phyloP scores from a whole-genome alignment of 2,329 filamentous ascomycete genomes.

The Shiraia bambusicola region DNA sequence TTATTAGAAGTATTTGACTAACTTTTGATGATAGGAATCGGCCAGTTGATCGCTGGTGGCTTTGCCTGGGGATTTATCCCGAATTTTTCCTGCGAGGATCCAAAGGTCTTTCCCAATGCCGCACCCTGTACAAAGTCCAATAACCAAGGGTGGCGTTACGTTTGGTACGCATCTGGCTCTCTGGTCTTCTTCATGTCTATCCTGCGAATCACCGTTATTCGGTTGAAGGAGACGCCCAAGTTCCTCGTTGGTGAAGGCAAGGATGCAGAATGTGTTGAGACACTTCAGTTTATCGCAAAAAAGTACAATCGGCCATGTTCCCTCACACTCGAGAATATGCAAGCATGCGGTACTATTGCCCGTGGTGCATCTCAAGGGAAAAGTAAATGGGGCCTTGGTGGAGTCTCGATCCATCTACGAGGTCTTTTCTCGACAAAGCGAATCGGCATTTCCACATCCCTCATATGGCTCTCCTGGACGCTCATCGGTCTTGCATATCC shows the following conservation, averaged over 20 bases:
- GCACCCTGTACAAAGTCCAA: constrained; percentile 52
- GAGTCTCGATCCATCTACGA: constrained; percentile 57
- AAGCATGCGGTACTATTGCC: constrained; percentile 47
- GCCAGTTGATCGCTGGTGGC: constrained; percentile 55
- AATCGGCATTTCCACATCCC: constrained; percentile 61
- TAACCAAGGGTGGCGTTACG: constrained; percentile 61
- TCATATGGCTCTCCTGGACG: constrained; percentile 71
- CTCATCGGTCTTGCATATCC: constrained; percentile 73
- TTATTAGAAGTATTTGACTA: neutral
- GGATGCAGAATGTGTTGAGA: constrained; percentile 54
- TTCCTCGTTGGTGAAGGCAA: constrained; percentile 57
- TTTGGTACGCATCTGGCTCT: constrained; percentile 56
- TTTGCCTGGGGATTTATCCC: constrained; percentile 58
- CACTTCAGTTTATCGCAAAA: constrained; percentile 52
- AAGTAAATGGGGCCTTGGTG: constrained; percentile 41
- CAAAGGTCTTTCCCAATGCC: constrained; percentile 36
- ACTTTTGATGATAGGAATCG: constrained; percentile 41
- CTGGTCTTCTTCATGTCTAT: constrained; percentile 58
- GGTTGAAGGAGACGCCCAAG: constrained; percentile 59
- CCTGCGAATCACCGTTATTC: constrained; percentile 56
- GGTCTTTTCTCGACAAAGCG: constrained; percentile 65
- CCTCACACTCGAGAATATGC: constrained; percentile 53
- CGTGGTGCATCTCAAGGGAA: constrained; percentile 25
- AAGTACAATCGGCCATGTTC: constrained; percentile 57
- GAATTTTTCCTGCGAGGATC: constrained; percentile 51